Base-by-base conservation (phyloP, 495 filamentous ascomycete genomes). In the Extremus antarcticus region DNA sequence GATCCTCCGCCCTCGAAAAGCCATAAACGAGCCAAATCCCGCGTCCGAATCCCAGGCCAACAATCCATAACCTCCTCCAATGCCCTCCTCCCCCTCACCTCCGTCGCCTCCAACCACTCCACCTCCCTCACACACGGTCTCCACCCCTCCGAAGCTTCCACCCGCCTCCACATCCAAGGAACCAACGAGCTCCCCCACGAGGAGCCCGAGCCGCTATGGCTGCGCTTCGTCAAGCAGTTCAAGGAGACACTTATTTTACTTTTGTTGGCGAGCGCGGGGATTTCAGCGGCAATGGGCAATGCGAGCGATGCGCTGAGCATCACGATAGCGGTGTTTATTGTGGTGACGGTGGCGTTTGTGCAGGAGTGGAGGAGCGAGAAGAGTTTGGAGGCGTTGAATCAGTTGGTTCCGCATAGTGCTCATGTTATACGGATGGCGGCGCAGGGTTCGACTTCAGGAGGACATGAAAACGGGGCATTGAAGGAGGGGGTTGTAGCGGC, bases 281-380 rank as follows among this genome's bases (percentile, higher is more conserved):
- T 94, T 40, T 95, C 90, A 0, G 83, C 95, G 46, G 63, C 96
- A 47, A 89, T 99, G 77, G 90, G 92, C 24, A 97, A 99, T 65
- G 81, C 84, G 71, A 90, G 96, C 60, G 92, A 99, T 73, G 94
- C 94, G 3, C 73, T 97, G 62, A 96, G 90, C 69, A 99, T 99
- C 63, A 74, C 91, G 1, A 78, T 94, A 29, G 92, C 92, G 1
- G 92, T 99, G 7, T 92, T 89, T 43, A 97, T 99, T 65, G 92
- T 99, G 17, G 90, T 97, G 38, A 86, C 86, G 1, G 92, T 97
- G 50, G 92, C 89, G 11, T 99, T 99, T 64, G 79, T 97, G 53
- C 92, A 99, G 66, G 92, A 99, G 69, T 97, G 96, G 67, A 80
- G 94, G 54, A 96, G 91, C 40, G 94, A 99, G 67, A 94, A 97